These are phyloP conservation scores for Tribonema minus DNA, from an alignment of 108 stramenopile species.

Conservation along the genomic window DNA sequence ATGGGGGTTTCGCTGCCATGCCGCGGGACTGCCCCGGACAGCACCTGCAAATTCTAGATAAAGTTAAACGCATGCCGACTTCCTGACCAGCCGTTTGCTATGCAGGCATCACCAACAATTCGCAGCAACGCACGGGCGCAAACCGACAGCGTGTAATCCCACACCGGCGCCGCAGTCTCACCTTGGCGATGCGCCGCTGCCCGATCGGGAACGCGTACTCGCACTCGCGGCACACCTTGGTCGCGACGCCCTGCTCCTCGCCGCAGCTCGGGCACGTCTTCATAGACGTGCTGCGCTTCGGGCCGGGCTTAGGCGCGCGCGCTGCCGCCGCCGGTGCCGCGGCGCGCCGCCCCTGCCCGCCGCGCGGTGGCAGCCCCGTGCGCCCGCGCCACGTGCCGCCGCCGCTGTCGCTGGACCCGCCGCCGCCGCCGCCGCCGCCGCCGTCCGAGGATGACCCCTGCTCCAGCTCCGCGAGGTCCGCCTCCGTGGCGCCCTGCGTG, in stretches of 20 bases:
- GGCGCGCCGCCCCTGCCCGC: neutral
- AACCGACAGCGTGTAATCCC: too few species aligned
- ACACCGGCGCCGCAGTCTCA: too few species aligned
- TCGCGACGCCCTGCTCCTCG: slow-evolving; percentile 41
- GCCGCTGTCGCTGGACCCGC: neutral
- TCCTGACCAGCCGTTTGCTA: too few species aligned
- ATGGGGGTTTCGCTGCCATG: too few species aligned
- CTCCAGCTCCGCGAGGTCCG: neutral
- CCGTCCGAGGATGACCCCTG: neutral
- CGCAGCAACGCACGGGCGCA: too few species aligned
- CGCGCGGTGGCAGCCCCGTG: neutral
- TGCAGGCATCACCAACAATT: too few species aligned
- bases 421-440: neutral
- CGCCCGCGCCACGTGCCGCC: neutral
- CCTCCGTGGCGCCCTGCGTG: neutral
- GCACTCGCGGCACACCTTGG: slow-evolving; percentile 45
- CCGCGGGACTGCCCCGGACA: too few species aligned
- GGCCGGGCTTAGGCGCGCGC: neutral
- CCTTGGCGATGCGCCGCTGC: too few species aligned
- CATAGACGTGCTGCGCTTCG: neutral
- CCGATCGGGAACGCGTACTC: slow-evolving; percentile 38
- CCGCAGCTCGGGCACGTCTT: slow-evolving; percentile 55
- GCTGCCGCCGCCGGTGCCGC: neutral
- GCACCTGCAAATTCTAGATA: too few species aligned
- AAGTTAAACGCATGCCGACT: too few species aligned